Conservation (phyloP, 2,329 filamentous ascomycete genomes). For the Colletotrichum echinochloae region DNA sequence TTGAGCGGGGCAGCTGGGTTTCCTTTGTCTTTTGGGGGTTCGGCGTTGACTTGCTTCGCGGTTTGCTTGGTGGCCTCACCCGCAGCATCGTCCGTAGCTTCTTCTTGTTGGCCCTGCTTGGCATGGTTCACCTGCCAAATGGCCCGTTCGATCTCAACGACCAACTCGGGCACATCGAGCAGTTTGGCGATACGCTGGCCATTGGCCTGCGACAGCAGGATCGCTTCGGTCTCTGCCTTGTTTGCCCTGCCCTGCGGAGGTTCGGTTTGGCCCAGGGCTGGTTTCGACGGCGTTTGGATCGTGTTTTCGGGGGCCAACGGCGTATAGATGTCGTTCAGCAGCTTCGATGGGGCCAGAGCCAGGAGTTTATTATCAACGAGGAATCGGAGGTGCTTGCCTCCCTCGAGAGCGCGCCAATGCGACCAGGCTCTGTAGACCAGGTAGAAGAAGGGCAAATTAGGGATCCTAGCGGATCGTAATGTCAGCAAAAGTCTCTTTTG, state of each 20-base stretch:
- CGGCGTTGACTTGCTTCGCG: constrained; percentile 32
- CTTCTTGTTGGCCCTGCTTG: constrained; percentile 55
- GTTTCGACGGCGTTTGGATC: constrained; percentile 48
- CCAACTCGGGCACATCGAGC: constrained; percentile 76
- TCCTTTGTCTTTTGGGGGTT: constrained; percentile 42
- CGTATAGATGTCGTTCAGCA: constrained; percentile 81
- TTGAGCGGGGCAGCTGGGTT: constrained; percentile 27
- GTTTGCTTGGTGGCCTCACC: constrained; percentile 39
- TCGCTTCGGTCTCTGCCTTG: constrained; percentile 47
- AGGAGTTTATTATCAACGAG: constrained; percentile 81
- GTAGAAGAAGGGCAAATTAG: constrained; percentile 98
- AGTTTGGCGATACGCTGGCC: constrained; percentile 70
- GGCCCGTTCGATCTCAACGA: constrained; percentile 79
- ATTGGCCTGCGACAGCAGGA: constrained; percentile 63
- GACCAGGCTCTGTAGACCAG: constrained; percentile 91
- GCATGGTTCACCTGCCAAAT: constrained; percentile 77
- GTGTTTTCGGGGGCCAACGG: constrained; percentile 52
- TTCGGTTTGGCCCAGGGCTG: constrained; percentile 2
- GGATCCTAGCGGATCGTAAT: constrained; percentile 68
- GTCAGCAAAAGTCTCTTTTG: constrained; percentile 8
- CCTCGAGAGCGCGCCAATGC: constrained; percentile 87
- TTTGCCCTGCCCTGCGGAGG: constrained; percentile 45
- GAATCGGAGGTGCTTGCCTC: constrained; percentile 87
- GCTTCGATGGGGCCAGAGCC: constrained; percentile 71
- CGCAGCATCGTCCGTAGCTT: constrained; percentile 40